These are phyloP conservation scores for Aphanoascus verrucosus DNA, from an alignment of 2,329 filamentous ascomycete genomes.

Conservation along the genomic window DNA sequence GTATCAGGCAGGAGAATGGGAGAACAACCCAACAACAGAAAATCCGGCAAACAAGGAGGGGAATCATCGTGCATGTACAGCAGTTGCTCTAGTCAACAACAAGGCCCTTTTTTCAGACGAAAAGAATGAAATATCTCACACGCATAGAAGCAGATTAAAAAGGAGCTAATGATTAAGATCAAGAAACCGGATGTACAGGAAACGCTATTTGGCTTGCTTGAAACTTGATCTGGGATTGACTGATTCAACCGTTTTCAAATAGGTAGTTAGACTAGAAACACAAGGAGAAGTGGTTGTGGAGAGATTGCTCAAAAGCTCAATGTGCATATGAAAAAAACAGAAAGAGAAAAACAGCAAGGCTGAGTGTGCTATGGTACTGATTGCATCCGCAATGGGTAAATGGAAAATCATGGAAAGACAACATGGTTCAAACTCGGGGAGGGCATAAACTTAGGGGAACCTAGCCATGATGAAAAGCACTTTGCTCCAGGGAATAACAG, in stretches of 20 bases:
- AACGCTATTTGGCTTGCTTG: conserved; percentile 3
- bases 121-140: neutral
- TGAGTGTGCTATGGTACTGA: neutral
- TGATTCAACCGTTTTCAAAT: neutral
- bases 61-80: conserved; percentile 1
- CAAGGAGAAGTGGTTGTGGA: too few species aligned
- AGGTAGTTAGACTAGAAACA: conserved; percentile 1
- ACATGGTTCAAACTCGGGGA: too few species aligned
- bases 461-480: too few species aligned
- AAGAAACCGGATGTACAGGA: neutral
- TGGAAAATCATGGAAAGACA: too few species aligned
- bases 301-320: neutral
- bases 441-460: too few species aligned
- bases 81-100: conserved; percentile 1
- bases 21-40: neutral
- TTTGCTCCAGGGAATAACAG: too few species aligned
- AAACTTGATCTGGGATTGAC: neutral
- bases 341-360: conserved; percentile 18
- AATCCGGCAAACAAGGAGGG: neutral
- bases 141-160: neutral
- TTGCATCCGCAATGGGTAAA: too few species aligned
- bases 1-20: neutral
- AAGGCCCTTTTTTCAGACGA: neutral
- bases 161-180: neutral
- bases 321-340: conserved; percentile 15